phyloP scores from a whole-genome alignment of 2,329 filamentous ascomycete species.

The Hymenotorrendiella dingleyae region DNA sequence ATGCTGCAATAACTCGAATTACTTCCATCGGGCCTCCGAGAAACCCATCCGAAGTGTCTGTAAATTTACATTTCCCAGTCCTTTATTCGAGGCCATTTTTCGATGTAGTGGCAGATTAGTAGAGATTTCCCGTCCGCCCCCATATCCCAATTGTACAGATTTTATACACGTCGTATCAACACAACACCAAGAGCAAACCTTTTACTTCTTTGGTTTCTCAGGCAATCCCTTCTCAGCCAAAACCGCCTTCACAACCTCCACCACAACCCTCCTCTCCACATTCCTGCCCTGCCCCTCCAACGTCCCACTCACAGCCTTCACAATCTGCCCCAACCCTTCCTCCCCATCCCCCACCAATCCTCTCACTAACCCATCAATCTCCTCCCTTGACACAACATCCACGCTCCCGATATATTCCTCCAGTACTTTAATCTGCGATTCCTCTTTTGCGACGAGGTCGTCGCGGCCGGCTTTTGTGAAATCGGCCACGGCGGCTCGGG shows the following conservation, averaged over 20 bases:
- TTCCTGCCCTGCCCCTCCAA: slow-evolving; percentile 49
- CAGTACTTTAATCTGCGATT: slow-evolving; percentile 57
- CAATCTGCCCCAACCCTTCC: no score
- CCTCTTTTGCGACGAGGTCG: slow-evolving; percentile 67
- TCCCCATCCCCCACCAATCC: slow-evolving; percentile 46
- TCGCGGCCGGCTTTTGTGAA: slow-evolving; percentile 57
- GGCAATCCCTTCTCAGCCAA: slow-evolving; percentile 15
- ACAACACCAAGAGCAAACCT: background rate
- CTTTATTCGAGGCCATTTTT: no score
- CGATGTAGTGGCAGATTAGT: no score
- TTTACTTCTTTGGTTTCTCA: background rate
- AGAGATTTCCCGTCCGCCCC: background rate
- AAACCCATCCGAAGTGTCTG: background rate
- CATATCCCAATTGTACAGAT: background rate
- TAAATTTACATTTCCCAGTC: background rate
- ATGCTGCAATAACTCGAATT: no score
- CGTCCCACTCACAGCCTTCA: slow-evolving; percentile 35
- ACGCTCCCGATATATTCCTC: slow-evolving; percentile 57
- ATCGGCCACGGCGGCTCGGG: slow-evolving; percentile 55
- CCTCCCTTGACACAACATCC: slow-evolving; percentile 49
- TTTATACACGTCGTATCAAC: background rate
- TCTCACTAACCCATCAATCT: slow-evolving; percentile 50
- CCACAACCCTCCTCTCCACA: slow-evolving; percentile 57
- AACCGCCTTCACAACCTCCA: slow-evolving; percentile 53
- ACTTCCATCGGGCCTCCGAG: no score